A percentile compares a stretch with the other conserved stretches of the same genome.
Conservation (phyloP, 208 protist species). For the Acanthamoeba sp. region DNA sequence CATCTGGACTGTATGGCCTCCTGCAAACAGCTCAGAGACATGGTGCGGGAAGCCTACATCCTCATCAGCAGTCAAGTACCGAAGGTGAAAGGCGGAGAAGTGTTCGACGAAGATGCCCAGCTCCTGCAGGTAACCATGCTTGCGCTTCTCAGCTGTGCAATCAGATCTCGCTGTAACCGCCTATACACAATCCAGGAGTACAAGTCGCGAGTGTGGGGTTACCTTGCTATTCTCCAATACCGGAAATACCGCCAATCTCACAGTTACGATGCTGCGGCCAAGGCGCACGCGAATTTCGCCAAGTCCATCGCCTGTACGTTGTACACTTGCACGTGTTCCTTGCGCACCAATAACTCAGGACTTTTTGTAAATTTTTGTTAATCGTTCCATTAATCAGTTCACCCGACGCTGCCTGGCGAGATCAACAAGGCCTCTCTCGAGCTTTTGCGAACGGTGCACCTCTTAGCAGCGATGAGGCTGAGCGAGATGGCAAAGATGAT, state of each 20-base stretch:
- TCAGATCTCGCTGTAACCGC: background rate
- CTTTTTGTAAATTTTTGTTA: background rate
- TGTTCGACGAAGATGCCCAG: constrained; percentile 8
- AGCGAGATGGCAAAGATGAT: constrained; percentile 2
- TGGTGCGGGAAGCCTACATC: background rate
- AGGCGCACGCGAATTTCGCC: background rate
- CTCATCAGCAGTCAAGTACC: constrained; percentile 23
- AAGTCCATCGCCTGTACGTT: background rate
- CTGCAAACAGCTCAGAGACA: background rate
- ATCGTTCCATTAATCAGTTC: background rate
- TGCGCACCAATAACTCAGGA: too few species aligned
- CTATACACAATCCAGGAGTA: background rate
- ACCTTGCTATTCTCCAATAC: background rate
- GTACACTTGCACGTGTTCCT: too few species aligned
- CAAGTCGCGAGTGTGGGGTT: background rate
- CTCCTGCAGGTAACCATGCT: background rate
- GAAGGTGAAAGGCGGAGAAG: background rate
- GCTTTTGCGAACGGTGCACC: background rate
- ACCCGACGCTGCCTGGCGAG: background rate
- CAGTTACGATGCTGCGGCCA: background rate
- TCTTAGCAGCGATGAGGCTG: background rate
- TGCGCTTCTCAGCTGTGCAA: background rate
- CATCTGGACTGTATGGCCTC: background rate
- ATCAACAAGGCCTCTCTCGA: constrained; percentile 14
- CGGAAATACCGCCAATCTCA: constrained; percentile 13